phyloP scores from a whole-genome alignment of 208 protist species.

The Trypanosoma grayi region DNA sequence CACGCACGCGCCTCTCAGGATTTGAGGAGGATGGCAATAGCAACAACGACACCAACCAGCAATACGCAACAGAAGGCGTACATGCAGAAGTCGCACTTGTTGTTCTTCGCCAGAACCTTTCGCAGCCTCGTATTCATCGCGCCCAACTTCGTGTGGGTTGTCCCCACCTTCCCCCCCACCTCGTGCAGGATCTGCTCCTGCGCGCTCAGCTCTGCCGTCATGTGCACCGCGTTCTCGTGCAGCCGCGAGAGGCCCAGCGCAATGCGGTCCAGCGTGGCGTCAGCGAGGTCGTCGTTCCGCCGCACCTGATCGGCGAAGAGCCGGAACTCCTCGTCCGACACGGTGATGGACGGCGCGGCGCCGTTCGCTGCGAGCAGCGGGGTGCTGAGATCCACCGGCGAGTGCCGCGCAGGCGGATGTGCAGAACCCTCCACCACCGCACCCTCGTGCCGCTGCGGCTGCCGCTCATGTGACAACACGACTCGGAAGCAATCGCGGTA shows the following conservation, averaged over 20 bases:
- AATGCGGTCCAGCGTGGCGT: constrained; percentile 18
- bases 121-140: constrained; percentile 13
- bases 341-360: background rate
- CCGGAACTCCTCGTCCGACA: constrained; percentile 15
- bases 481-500: constrained; percentile 48
- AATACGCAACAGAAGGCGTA: constrained; percentile 17
- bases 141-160: background rate
- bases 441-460: too few species aligned
- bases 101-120: constrained; percentile 2
- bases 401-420: background rate
- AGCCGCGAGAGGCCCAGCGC: constrained; percentile 7
- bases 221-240: constrained; percentile 13
- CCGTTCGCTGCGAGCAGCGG: constrained; percentile 7
- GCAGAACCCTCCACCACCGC: background rate
- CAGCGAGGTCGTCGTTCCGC: constrained; percentile 14
- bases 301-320: constrained; percentile 5
- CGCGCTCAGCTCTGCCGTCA: constrained; percentile 11
- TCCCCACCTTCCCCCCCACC: constrained; percentile 13
- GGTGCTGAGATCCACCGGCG: background rate
- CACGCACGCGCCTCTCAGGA: background rate
- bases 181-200: constrained; percentile 12
- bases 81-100: constrained; percentile 10
- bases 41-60: constrained; percentile 14
- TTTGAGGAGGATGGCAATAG: constrained; percentile 14
- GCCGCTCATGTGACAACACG: constrained; percentile 20